Base-by-base conservation (phyloP, 1,284 basidiomycete genomes). In the Cerioporus squamosus region DNA sequence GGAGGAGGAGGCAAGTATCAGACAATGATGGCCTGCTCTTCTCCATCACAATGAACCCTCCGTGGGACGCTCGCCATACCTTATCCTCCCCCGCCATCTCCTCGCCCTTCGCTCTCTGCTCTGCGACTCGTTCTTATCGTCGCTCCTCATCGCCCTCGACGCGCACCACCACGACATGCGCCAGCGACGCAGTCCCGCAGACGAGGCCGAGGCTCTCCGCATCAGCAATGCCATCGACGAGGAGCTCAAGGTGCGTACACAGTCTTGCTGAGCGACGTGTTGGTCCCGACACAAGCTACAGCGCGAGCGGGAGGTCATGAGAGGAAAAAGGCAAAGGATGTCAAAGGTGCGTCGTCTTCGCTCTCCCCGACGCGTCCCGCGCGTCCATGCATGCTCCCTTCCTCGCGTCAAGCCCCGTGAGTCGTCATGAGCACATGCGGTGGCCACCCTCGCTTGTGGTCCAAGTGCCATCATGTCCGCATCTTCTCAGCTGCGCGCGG, bases 181-280 rank as follows among this genome's bases (percentile, higher is more conserved):
- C 38, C 62, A 65, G 42, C 57, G 60, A 47, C 60, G 60, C 17
- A 44, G 20, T 10, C 60, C 67, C 53, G 66, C 70, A 44, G 77
- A 79, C 44, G 77, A 81, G 24, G 79, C 79, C 46, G 78, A 82
- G 52, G 83, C 87, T 4, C 68, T 76, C 38, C 79, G 79, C 51
- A 76, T 82, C 61, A 88, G 84, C 75, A 81, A 81, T 66, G 74
- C 77, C 66, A 91, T 91, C 68, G 90, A 91, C 71, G 87, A 90
- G 56, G 85, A 88, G 50, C 75, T 91, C 66, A 84, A 77, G 75
- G 88, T 88, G 56, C 53, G 81, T 44, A 18, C 17, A 17, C 38
- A n/a, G 3, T 8, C 23, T 38, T n/a, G 17, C 12, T 18, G 10
- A 18, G 7, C n/a, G 57, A 29, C 15, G 22, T 44, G 45, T 43